Evolutionary conservation across 1,139 yeast species (phyloP).

Genomic region (Hemisphaericaspora lyxosophila): DNA sequence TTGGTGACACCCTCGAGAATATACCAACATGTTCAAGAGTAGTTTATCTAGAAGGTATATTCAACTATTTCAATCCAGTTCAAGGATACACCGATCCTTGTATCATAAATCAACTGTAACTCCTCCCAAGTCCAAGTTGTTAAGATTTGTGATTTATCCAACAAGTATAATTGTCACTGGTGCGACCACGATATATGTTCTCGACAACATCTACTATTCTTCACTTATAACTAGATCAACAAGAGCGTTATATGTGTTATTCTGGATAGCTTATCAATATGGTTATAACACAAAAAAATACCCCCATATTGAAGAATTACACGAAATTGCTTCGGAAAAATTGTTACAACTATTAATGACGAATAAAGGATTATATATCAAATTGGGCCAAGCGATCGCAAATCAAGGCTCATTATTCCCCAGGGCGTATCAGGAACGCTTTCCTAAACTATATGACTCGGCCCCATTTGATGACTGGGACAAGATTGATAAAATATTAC

Average conservation of each 20-base stretch:
- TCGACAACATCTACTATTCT: conserved; percentile 46
- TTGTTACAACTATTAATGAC: conserved; percentile 50
- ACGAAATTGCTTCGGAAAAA: conserved; percentile 58
- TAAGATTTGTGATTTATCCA: conserved; percentile 6
- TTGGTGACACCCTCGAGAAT: too few species aligned
- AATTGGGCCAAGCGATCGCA: conserved; percentile 74
- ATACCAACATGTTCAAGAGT: neutral
- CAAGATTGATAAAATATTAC: conserved; percentile 46
- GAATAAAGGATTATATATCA: conserved; percentile 74
- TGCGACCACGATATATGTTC: conserved; percentile 24
- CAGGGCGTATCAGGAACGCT: conserved; percentile 53
- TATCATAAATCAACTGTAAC: neutral
- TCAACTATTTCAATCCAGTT: neutral
- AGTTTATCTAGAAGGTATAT: neutral
- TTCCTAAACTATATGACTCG: conserved; percentile 60
- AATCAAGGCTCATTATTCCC: conserved; percentile 72
- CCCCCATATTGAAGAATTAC: conserved; percentile 50
- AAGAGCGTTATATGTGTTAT: conserved; percentile 49
- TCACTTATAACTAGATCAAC: conserved; percentile 53
- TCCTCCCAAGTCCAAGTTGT: neutral
- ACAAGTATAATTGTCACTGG: conserved; percentile 7
- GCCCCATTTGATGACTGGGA: conserved; percentile 72
- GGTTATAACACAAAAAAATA: conserved; percentile 43
- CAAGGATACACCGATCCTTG: neutral
- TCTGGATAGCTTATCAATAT: conserved; percentile 62